Percentiles rank a stretch among this genome's conserved stretches.
Evolutionary conservation across 139 green algal genomes (phyloP).

Genomic region (Chlamydomonas incerta): DNA sequence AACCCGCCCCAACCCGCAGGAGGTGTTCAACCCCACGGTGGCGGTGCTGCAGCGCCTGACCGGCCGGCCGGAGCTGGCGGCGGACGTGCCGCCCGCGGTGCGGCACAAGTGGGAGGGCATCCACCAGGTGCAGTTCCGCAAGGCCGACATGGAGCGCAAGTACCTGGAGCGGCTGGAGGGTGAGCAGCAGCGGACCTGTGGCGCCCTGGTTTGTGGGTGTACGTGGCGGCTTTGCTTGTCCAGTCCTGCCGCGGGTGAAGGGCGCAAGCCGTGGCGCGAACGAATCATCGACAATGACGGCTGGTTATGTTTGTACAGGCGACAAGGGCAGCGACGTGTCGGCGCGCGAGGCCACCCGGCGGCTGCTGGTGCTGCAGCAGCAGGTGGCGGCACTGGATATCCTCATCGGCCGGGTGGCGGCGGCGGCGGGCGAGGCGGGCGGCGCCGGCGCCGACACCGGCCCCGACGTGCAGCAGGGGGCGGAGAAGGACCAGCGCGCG

Average conservation of each 20-base stretch:
- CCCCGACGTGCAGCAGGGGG: not conserved
- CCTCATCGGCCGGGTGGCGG: constrained; percentile 34
- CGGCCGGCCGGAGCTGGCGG: constrained; percentile 41
- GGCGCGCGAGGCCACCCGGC: constrained; percentile 73
- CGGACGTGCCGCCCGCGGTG: constrained; percentile 33
- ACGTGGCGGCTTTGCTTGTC: no score
- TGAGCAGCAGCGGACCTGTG: constrained; percentile 42
- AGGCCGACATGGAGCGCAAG: constrained; percentile 75
- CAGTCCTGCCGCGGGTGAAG: no score
- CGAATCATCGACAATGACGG: no score
- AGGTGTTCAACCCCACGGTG: constrained; percentile 69
- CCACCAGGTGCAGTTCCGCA: constrained; percentile 73
- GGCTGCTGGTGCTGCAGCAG: constrained; percentile 52
- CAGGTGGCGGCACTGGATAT: constrained; percentile 60
- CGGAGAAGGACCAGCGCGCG: no score
- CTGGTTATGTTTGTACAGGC: constrained; percentile 44
- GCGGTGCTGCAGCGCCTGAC: constrained; percentile 63
- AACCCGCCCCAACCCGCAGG: constrained; percentile 47
- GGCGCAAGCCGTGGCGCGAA: no score
- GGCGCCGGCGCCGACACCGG: not conserved
- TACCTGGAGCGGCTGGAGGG: constrained; percentile 86
- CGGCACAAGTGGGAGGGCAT: constrained; percentile 78
- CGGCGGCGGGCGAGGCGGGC: not conserved
- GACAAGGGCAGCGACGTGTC: constrained; percentile 82
- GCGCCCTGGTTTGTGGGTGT: no score